Conservation (phyloP, 2,329 filamentous ascomycete genomes). For the Claviceps paspali region DNA sequence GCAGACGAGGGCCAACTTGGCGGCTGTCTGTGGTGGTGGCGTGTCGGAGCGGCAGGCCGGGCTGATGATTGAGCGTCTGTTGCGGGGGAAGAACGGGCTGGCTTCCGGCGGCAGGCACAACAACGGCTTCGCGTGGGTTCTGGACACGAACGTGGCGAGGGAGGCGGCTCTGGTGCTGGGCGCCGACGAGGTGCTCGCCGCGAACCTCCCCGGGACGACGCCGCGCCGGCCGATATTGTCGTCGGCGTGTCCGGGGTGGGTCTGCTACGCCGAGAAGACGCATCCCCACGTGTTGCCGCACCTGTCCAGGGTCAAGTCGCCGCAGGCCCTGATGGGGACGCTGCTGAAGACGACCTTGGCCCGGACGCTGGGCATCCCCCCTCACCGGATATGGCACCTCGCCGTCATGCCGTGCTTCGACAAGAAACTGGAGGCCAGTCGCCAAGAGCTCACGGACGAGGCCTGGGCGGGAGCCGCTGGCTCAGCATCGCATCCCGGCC, state of each 20-base stretch:
- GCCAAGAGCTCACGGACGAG: slow-evolving; percentile 74
- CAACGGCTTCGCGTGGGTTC: slow-evolving; percentile 74
- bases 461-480: slow-evolving; percentile 50
- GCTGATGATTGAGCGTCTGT: slow-evolving; percentile 66
- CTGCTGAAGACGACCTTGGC: slow-evolving; percentile 77
- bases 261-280: slow-evolving; percentile 97
- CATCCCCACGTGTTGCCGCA: slow-evolving; percentile 88
- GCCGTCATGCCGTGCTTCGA: slow-evolving; percentile 98
- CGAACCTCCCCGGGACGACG: slow-evolving; percentile 9
- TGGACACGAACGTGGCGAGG: slow-evolving; percentile 75
- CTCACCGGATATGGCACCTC: slow-evolving; percentile 80
- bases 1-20: slow-evolving; percentile 77
- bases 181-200: slow-evolving; percentile 50
- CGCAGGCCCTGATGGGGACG: slow-evolving; percentile 82
- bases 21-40: slow-evolving; percentile 61
- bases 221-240: slow-evolving; percentile 52
- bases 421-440: slow-evolving; percentile 93
- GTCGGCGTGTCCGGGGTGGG: slow-evolving; percentile 91
- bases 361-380: slow-evolving; percentile 52
- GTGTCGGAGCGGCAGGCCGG: slow-evolving; percentile 61
- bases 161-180: slow-evolving; percentile 72
- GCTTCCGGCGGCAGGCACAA: slow-evolving; percentile 53
- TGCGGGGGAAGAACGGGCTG: slow-evolving; percentile 53
- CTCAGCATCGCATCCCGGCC: too few species aligned
- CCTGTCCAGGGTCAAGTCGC: slow-evolving; percentile 80